Evolutionary conservation across 2,329 filamentous ascomycete genomes (phyloP), one percentile per base, ranked within the genome.

Genomic region (Tolypocladium tundrense): DNA sequence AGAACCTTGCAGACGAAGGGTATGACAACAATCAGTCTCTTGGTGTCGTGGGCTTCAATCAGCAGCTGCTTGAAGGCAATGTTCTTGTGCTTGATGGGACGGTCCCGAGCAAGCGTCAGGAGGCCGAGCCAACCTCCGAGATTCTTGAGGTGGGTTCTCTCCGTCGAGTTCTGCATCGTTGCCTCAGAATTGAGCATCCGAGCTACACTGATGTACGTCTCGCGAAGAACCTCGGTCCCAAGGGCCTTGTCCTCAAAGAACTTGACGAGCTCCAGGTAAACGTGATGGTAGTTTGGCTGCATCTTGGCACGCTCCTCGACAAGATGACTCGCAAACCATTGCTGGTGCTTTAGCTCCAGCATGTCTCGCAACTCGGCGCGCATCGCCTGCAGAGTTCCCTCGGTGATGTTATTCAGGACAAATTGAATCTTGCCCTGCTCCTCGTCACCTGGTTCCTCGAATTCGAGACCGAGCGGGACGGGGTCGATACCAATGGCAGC

Each of bases 1-100:
- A 99, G 77, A 6, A 97, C 91, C 73, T 97, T 97, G 82, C 94
- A 99, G 56, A 96, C 94, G 70, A 99, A 99, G 0, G 94, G 94
- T 60, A 99, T 96, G 53, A 94, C 93, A 43, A 97, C 85, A 43
- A 96, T 83, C 37, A 99, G 80, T 54, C 94, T 86, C 71, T 97
- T 91, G 2, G 90, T 94, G 66, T 97, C 91, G 63, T 93, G 92
- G 1, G 90, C 94, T 73, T 99, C 94, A 51, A 97, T 87, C 5
- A 99, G 81, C 7, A 99, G 79, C 67, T 97, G 91, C 72, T 96
- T 96, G 80, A 99, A 97, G 2, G 93, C 95, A 60, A 99, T 92
- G 68, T 97, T 96, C 68, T 88, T 91, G 71, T 97, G 92, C 68
- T 93, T 92, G 75, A 99, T 96, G 0, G 94, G 94, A 69, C 93